Conservation (phyloP, 2,329 filamentous ascomycete genomes). For the Sporothrix mexicana region DNA sequence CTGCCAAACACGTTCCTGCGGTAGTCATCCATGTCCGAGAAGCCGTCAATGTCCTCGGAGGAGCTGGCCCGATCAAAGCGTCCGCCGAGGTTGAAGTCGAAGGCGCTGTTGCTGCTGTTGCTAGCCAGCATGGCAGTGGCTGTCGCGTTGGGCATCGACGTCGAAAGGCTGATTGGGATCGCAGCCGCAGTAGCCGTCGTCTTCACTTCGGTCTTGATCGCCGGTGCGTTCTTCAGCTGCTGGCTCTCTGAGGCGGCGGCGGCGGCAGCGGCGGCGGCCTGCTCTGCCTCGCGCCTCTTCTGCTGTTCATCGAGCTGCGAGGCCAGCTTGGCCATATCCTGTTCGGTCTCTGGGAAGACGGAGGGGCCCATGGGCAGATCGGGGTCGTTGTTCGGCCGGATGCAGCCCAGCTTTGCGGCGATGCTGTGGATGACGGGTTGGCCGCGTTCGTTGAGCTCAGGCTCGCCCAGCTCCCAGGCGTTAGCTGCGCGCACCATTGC, state of each 20-base stretch:
- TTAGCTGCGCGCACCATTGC: conserved; percentile 65
- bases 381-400: conserved; percentile 66
- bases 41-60: conserved; percentile 61
- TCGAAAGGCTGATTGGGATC: conserved; percentile 14
- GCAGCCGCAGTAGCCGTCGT: background rate
- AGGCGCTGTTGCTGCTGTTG: conserved; percentile 36
- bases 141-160: conserved; percentile 25
- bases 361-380: conserved; percentile 60
- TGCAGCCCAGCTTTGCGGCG: conserved; percentile 67
- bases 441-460: conserved; percentile 66
- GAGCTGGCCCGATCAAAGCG: conserved; percentile 59
- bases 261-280: conserved; percentile 36
- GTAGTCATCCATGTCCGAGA: conserved; percentile 60
- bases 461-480: conserved; percentile 66
- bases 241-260: conserved; percentile 24
- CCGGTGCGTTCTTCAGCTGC: conserved; percentile 33
- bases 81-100: conserved; percentile 37
- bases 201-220: conserved; percentile 36
- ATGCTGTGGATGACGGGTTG: conserved; percentile 70
- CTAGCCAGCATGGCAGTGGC: background rate
- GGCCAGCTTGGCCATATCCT: conserved; percentile 62
- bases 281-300: conserved; percentile 48
- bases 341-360: conserved; percentile 66
- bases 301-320: conserved; percentile 59
- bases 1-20: conserved; percentile 54